phyloP scores from a whole-genome alignment of 352 stramenopile species.

The Pythium insidiosum region DNA sequence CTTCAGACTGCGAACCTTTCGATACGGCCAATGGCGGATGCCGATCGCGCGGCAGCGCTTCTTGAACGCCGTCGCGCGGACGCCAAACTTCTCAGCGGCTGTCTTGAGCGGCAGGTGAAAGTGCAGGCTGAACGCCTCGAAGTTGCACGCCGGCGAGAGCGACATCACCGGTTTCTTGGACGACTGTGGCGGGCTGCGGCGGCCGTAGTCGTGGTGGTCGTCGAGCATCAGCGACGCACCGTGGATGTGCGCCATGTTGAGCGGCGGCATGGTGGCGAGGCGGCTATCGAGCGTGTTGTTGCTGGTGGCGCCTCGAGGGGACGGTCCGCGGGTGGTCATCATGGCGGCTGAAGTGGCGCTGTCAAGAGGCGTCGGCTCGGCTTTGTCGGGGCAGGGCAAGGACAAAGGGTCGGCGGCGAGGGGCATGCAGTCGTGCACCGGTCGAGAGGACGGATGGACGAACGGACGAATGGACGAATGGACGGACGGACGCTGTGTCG shows the following conservation, averaged over 20 bases:
- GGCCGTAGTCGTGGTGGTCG: constrained; percentile 25
- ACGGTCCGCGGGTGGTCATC: too few species aligned
- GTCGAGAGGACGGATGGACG: too few species aligned
- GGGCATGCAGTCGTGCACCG: too few species aligned
- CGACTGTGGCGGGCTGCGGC: constrained; percentile 2
- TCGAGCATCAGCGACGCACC: not conserved
- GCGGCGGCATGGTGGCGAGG: constrained; percentile 3
- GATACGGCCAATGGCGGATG: constrained; percentile 57
- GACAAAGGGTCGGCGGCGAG: too few species aligned
- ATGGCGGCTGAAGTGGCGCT: too few species aligned
- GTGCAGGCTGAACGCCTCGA: constrained; percentile 38
- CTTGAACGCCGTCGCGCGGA: constrained; percentile 53
- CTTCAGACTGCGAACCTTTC: constrained; percentile 53
- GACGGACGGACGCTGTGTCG: too few species aligned
- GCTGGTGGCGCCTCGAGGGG: not conserved
- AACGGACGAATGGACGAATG: too few species aligned
- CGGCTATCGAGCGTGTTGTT: not conserved
- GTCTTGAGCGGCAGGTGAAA: constrained; percentile 54
- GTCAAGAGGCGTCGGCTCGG: too few species aligned
- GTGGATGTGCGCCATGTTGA: constrained; percentile 4
- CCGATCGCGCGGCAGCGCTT: constrained; percentile 50
- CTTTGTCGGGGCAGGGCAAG: too few species aligned
- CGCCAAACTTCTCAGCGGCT: constrained; percentile 52
- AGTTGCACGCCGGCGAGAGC: constrained; percentile 39
- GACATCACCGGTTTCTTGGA: constrained; percentile 16